phyloP scores from a whole-genome alignment of 2,329 filamentous ascomycete species.

The Diaporthe sp. region DNA sequence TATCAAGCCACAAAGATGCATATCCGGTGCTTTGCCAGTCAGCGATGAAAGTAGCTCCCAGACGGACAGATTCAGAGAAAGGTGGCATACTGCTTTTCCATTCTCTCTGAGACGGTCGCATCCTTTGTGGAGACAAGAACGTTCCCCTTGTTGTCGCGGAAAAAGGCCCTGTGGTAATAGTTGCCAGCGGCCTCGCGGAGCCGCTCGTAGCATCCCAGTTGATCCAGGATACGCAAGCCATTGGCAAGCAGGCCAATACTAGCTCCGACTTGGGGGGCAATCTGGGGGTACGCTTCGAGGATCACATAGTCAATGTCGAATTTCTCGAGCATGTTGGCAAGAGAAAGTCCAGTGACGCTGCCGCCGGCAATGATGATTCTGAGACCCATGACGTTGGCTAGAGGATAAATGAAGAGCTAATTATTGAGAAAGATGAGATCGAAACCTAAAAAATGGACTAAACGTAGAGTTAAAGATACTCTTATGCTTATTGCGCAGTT shows the following conservation, averaged over 20 bases:
- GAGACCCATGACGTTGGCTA: background rate
- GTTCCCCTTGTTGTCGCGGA: background rate
- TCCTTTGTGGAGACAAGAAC: background rate
- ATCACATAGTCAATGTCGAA: background rate
- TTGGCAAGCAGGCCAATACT: background rate
- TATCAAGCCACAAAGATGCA: background rate
- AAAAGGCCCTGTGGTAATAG: background rate
- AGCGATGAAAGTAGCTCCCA: background rate
- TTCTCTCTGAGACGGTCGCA: background rate
- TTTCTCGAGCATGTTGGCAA: background rate
- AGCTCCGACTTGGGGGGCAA: background rate
- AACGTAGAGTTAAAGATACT: background rate
- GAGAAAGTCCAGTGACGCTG: background rate
- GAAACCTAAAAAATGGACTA: background rate
- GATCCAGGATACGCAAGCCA: background rate
- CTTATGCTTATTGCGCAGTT: too few relatives aligned
- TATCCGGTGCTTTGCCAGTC: background rate
- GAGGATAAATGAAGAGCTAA: background rate
- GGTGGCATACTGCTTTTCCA: background rate
- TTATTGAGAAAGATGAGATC: background rate
- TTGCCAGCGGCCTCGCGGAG: background rate
- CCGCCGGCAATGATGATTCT: background rate
- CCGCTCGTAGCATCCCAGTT: background rate
- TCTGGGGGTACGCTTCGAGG: background rate
- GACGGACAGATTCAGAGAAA: background rate